These are phyloP conservation scores for Flaveria robusta DNA, from an alignment of 129 eudicot species.

Conservation along the genomic window DNA sequence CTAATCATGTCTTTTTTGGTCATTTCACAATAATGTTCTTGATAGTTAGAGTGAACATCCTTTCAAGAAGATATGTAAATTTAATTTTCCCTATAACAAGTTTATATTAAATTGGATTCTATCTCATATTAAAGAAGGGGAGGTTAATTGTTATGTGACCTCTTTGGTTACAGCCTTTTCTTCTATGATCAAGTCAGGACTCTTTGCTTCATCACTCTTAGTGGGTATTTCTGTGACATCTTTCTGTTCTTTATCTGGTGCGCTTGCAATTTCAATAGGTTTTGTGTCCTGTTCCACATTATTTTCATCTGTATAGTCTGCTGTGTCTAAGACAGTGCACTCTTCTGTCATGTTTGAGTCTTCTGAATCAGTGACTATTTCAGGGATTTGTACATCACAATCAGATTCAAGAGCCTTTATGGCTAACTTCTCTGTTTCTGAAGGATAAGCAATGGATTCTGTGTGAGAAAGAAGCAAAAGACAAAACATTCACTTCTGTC, in stretches of 20 bases:
- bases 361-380: conserved; percentile 19
- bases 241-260: conserved; percentile 20
- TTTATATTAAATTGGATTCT: background rate
- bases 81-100: background rate
- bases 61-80: no score
- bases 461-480: no score
- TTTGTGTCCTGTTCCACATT: conserved; percentile 3
- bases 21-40: background rate
- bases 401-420: conserved; percentile 28
- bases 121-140: background rate
- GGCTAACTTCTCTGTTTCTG: conserved; percentile 22
- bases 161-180: conserved; percentile 11
- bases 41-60: background rate
- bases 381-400: conserved; percentile 26
- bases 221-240: background rate
- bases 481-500: no score
- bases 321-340: conserved; percentile 10
- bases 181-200: conserved; percentile 7
- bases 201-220: conserved; percentile 13
- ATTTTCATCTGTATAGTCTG: conserved; percentile 11
- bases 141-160: conserved; percentile 19
- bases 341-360: conserved; percentile 27
- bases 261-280: conserved; percentile 19
- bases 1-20: no score
- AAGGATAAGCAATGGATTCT: conserved; percentile 27